Percentiles rank a stretch among this genome's conserved stretches.
These are phyloP conservation scores for Alternaria brassicae DNA, from an alignment of 2,329 filamentous ascomycete species.

Conservation along the genomic window DNA sequence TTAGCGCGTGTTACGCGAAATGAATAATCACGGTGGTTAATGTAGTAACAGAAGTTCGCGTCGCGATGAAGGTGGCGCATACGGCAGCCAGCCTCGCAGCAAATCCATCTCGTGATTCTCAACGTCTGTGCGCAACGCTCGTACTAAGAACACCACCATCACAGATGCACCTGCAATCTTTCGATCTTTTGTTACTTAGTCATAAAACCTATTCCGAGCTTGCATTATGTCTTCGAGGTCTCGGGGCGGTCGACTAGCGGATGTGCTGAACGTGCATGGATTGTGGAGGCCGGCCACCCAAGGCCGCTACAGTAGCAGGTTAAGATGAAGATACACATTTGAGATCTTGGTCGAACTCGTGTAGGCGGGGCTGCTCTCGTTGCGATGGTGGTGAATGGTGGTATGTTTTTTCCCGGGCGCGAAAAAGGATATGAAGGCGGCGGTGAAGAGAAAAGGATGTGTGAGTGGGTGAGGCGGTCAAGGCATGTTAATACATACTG, in stretches of 20 bases:
- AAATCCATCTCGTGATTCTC: not conserved
- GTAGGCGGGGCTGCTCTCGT: not conserved
- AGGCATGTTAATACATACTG: not conserved
- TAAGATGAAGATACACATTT: not conserved
- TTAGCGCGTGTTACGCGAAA: not conserved
- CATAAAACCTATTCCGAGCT: not conserved
- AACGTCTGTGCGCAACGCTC: not conserved
- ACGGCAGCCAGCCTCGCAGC: not conserved
- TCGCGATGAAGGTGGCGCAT: not conserved
- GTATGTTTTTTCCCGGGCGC: not conserved
- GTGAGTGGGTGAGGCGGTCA: not conserved
- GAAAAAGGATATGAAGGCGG: not conserved
- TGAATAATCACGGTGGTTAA: not conserved
- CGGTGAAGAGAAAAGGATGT: not conserved
- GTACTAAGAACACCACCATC: not conserved
- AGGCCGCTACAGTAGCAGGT: not conserved
- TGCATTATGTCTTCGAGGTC: not conserved
- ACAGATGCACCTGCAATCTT: not conserved
- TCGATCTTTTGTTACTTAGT: not conserved
- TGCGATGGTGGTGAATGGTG: not conserved
- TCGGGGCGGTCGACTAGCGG: not conserved
- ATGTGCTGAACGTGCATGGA: not conserved
- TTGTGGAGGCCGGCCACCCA: not conserved
- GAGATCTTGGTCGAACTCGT: not conserved
- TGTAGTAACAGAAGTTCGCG: not conserved